Evolutionary conservation across 768 basidiomycete genomes (phyloP).

Genomic region (Russula abietina): DNA sequence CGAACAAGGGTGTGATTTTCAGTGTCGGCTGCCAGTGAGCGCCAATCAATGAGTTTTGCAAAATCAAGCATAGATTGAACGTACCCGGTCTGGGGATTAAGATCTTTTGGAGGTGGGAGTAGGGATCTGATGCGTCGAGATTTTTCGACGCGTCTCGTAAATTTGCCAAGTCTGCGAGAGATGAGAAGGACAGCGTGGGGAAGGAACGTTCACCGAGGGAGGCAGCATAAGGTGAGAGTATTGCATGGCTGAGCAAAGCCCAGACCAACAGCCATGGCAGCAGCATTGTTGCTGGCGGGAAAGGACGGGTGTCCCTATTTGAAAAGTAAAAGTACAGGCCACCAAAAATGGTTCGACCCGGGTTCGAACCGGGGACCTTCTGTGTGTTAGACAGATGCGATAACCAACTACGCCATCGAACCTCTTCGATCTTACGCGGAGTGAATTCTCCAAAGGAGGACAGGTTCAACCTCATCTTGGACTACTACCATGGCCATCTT

Average conservation of each 20-base stretch:
- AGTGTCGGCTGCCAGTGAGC: constrained; percentile 56
- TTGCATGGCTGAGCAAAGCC: not conserved
- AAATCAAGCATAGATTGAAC: constrained; percentile 29
- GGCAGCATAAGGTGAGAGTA: constrained; percentile 30
- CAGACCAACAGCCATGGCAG: constrained; percentile 1
- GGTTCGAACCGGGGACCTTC: constrained; percentile 27
- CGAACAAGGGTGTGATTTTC: constrained; percentile 77
- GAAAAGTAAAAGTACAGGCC: too few species aligned
- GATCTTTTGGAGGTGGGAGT: constrained; percentile 74
- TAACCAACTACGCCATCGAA: constrained; percentile 69
- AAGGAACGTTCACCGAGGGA: constrained; percentile 37
- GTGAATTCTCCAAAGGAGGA: not conserved
- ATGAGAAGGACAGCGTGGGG: constrained; percentile 41
- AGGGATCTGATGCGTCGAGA: constrained; percentile 57
- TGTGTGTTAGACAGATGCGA: constrained; percentile 67
- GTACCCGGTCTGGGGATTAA: constrained; percentile 79
- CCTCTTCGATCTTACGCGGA: not conserved
- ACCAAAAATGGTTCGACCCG: constrained; percentile 18
- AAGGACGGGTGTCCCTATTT: not conserved
- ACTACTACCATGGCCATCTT: constrained; percentile 58
- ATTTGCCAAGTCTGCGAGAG: constrained; percentile 46
- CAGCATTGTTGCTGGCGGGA: constrained; percentile 3
- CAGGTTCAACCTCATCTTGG: too few species aligned
- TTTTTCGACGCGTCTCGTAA: constrained; percentile 61
- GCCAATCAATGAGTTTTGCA: not conserved